Evolutionary conservation across 202 grass and related monocot species (phyloP).

Genomic region (Carex sylvatica): DNA sequence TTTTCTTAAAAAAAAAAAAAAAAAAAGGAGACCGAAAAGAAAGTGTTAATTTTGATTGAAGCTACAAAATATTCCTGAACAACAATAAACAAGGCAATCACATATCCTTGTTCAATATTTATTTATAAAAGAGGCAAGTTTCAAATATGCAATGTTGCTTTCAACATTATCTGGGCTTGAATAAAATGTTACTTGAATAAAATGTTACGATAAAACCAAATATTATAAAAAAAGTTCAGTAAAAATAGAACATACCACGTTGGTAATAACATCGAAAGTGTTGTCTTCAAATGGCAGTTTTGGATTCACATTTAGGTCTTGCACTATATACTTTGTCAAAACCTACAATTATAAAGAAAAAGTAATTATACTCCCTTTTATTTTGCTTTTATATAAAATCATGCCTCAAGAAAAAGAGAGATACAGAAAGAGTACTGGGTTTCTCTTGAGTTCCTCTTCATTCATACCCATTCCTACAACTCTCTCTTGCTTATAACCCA

Average conservation of each 20-base stretch:
- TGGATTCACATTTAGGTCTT: constrained; percentile 83
- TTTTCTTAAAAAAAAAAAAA: constrained; percentile 1
- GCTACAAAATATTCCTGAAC: neutral
- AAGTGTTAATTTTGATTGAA: neutral
- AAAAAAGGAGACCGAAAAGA: constrained; percentile 3
- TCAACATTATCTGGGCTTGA: neutral
- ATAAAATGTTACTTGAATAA: neutral
- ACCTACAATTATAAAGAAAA: constrained; percentile 41
- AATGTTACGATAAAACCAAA: neutral
- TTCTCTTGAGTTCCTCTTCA: constrained; percentile 85
- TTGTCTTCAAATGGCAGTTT: constrained; percentile 89
- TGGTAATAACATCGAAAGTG: constrained; percentile 90
- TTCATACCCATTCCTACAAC: constrained; percentile 97
- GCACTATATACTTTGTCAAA: constrained; percentile 81
- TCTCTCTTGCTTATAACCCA: constrained; percentile 66
- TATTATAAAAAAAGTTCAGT: neutral
- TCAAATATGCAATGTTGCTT: neutral
- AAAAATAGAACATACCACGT: constrained; percentile 59
- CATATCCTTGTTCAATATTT: neutral
- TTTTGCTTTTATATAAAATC: neutral
- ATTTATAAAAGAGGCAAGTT: neutral
- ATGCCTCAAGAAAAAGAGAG: constrained; percentile 12
- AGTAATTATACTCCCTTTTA: neutral
- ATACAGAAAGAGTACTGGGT: constrained; percentile 42
- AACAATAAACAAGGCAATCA: neutral